Conservation (phyloP, 768 basidiomycete species). For the Russula brevipes region DNA sequence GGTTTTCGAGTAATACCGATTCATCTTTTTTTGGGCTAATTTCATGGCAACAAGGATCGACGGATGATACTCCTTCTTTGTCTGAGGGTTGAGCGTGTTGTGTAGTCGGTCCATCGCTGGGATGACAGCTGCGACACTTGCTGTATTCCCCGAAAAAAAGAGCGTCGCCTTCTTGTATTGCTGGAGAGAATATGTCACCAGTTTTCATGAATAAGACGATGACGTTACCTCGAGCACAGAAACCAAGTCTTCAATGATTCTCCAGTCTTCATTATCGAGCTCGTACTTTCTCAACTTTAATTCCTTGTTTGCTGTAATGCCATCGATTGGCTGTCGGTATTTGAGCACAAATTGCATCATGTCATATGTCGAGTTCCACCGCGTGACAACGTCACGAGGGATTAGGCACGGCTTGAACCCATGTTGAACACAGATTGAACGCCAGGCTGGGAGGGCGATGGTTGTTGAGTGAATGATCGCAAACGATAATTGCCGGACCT, state of each 20-base stretch:
- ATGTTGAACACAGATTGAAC: not conserved
- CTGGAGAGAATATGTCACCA: constrained; percentile 19
- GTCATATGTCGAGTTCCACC: constrained; percentile 28
- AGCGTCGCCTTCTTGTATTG: constrained; percentile 35
- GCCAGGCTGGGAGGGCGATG: constrained; percentile 27
- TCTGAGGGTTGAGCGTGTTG: not conserved
- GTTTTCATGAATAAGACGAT: not conserved
- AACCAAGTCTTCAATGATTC: not conserved
- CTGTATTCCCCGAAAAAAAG: constrained; percentile 31
- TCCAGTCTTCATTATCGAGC: constrained; percentile 8
- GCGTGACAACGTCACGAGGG: constrained; percentile 28
- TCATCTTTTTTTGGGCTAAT: not conserved
- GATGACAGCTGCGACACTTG: constrained; percentile 33
- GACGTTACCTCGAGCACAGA: not conserved
- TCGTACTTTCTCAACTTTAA: constrained; percentile 7
- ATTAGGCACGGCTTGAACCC: constrained; percentile 3
- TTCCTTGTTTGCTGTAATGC: not conserved
- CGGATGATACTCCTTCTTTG: not conserved
- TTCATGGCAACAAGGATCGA: not conserved
- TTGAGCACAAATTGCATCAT: constrained; percentile 21
- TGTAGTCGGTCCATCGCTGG: constrained; percentile 38
- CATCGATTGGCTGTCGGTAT: constrained; percentile 15
- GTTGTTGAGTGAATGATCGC: constrained; percentile 23
- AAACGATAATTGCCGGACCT: not conserved
- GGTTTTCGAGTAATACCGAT: constrained; percentile 4